These are phyloP conservation scores for Nigrograna mackinnonii DNA, from an alignment of 2,329 filamentous ascomycete species.

Conservation along the genomic window DNA sequence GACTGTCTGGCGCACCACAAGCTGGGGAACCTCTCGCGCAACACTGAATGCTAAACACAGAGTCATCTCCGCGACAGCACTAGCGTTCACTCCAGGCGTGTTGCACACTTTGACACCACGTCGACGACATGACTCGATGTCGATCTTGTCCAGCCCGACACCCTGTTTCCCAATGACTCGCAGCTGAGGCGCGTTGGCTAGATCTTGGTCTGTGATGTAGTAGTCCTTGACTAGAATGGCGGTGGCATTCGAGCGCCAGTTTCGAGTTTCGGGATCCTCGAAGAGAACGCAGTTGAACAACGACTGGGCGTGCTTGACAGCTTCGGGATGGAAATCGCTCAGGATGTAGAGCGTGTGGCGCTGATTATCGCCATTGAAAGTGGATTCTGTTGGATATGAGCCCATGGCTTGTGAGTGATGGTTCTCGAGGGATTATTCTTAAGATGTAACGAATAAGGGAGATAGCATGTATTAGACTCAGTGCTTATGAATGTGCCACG, in stretches of 20 bases:
- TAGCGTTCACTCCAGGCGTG: conserved; percentile 48
- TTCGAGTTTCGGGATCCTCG: background rate
- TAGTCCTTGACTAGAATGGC: background rate
- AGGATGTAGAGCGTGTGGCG: conserved; percentile 6
- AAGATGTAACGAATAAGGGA: too few species aligned
- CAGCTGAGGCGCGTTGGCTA: conserved; percentile 27
- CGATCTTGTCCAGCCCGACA: conserved; percentile 4
- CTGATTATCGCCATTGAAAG: background rate
- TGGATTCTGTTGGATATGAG: too few species aligned
- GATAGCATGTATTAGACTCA: too few species aligned
- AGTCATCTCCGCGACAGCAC: conserved; percentile 43
- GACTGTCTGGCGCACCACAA: conserved; percentile 31
- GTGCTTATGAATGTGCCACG: too few species aligned
- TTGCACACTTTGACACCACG: conserved; percentile 48
- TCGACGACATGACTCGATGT: conserved; percentile 35
- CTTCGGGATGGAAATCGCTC: conserved; percentile 1
- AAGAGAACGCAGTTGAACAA: background rate
- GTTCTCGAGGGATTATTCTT: too few species aligned
- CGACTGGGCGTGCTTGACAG: background rate
- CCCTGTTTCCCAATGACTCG: conserved; percentile 6
- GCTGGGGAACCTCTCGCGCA: conserved; percentile 12
- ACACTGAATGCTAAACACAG: conserved; percentile 36
- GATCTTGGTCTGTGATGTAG: background rate
- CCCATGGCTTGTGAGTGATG: too few species aligned
- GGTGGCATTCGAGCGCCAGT: background rate